These are phyloP conservation scores for Hyphopichia pseudoburtonii DNA, from an alignment of 1,139 yeast species.

Conservation along the genomic window DNA sequence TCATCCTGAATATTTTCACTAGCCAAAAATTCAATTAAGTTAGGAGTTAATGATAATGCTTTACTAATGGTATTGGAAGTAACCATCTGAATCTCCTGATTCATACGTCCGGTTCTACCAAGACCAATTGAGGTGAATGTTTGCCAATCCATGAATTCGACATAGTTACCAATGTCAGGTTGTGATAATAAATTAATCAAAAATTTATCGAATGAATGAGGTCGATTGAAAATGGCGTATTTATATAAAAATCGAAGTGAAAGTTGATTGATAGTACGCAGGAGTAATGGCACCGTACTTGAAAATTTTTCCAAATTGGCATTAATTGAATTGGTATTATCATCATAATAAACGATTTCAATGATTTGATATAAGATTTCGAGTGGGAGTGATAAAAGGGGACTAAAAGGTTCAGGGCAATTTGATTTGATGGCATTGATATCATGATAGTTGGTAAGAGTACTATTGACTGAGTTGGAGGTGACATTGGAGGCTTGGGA, in stretches of 20 bases:
- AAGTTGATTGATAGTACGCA: constrained; percentile 35
- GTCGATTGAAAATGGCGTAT: constrained; percentile 74
- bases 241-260: constrained; percentile 52
- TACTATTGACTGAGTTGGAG: constrained; percentile 3
- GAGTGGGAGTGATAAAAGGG: constrained; percentile 37
- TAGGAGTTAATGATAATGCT: constrained; percentile 64
- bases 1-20: constrained; percentile 88
- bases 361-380: constrained; percentile 45
- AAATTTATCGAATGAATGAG: constrained; percentile 76
- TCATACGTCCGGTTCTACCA: constrained; percentile 88
- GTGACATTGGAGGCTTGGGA: constrained; percentile 13
- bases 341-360: constrained; percentile 46
- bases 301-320: constrained; percentile 44
- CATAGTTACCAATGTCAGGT: constrained; percentile 60
- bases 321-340: constrained; percentile 38
- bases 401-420: constrained; percentile 12
- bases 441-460: constrained; percentile 12
- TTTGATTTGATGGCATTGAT: constrained; percentile 1
- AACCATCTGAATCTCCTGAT: constrained; percentile 87
- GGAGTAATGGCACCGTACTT: constrained; percentile 39
- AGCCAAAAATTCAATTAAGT: constrained; percentile 74
- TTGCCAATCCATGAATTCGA: constrained; percentile 79
- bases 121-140: constrained; percentile 88
- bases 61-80: constrained; percentile 68
- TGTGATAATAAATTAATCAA: constrained; percentile 53